Percentiles rank a stretch among this genome's conserved stretches.
Conservation (phyloP, 192 early-diverging fungal genomes). For the Rhizophlyctis rosea region DNA sequence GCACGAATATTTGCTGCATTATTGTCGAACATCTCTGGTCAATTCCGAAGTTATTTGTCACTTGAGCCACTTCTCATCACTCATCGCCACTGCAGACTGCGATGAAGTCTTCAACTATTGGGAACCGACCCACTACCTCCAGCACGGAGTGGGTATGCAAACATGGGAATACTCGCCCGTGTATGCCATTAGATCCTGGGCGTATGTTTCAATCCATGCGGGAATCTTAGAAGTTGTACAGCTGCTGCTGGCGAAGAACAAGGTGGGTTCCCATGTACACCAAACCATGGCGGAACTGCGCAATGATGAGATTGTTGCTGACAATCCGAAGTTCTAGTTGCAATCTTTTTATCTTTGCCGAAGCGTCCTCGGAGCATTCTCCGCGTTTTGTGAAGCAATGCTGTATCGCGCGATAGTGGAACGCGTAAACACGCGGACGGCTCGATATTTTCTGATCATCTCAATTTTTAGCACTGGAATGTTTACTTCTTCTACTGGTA, state of each 20-base stretch:
- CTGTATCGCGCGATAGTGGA: constrained; percentile 65
- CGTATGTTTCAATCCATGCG: constrained; percentile 66
- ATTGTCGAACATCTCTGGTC: constrained; percentile 46
- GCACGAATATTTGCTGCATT: constrained; percentile 54
- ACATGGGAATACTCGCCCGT: constrained; percentile 96
- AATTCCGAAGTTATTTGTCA: too few species aligned
- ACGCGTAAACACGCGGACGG: constrained; percentile 62
- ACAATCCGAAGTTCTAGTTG: too few species aligned
- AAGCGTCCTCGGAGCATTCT: constrained; percentile 56
- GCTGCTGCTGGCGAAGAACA: constrained; percentile 17
- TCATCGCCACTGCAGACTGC: constrained; percentile 70
- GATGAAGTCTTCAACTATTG: constrained; percentile 96
- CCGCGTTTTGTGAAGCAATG: constrained; percentile 63
- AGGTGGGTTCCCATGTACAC: constrained; percentile 19
- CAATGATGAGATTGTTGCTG: constrained; percentile 24
- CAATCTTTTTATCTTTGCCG: constrained; percentile 80
- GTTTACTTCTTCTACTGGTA: constrained; percentile 78
- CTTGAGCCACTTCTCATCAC: neutral
- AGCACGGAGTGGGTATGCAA: constrained; percentile 79
- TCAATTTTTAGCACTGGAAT: constrained; percentile 77
- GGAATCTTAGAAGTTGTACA: constrained; percentile 29
- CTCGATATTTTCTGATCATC: constrained; percentile 61
- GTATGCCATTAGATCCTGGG: constrained; percentile 87
- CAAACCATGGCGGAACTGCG: constrained; percentile 3
- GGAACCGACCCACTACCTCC: constrained; percentile 89